These are phyloP conservation scores for Phytophthora brassicae DNA, from an alignment of 352 stramenopile species.

Conservation along the genomic window DNA sequence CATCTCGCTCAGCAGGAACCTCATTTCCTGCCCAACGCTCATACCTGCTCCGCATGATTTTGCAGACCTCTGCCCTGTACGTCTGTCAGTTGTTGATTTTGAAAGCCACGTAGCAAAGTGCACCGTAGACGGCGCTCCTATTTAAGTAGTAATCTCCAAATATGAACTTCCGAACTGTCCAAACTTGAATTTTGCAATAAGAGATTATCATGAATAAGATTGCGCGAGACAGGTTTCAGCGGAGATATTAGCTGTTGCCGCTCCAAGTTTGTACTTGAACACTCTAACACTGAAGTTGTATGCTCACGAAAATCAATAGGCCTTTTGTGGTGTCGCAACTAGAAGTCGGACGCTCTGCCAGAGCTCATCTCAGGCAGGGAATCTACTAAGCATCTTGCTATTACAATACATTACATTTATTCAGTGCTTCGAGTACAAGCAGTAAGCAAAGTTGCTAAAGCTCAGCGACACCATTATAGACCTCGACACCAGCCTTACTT, in stretches of 20 bases:
- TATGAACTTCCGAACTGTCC: conserved; percentile 21
- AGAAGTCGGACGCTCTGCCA: too few species aligned
- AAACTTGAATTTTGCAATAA: conserved; percentile 18
- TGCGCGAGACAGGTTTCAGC: background rate
- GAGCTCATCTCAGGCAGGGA: too few species aligned
- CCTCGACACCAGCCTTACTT: too few species aligned
- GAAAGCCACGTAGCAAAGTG: background rate
- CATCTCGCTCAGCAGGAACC: conserved; percentile 26
- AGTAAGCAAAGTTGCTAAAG: too few species aligned
- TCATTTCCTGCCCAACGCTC: conserved; percentile 27
- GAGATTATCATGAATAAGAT: conserved; percentile 20
- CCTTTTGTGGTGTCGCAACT: too few species aligned
- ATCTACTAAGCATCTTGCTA: too few species aligned
- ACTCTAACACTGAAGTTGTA: too few species aligned
- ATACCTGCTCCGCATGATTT: conserved; percentile 39
- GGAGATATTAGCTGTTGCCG: background rate
- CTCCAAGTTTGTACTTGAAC: background rate
- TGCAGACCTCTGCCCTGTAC: background rate
- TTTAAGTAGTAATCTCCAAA: conserved; percentile 28
- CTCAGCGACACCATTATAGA: too few species aligned
- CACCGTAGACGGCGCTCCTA: conserved; percentile 18
- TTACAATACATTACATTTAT: too few species aligned
- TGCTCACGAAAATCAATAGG: too few species aligned
- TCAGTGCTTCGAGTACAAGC: too few species aligned
- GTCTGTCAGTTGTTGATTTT: conserved; percentile 23